phyloP scores from a whole-genome alignment of 495 filamentous ascomycete species.

The Podospora pseudopauciseta region DNA sequence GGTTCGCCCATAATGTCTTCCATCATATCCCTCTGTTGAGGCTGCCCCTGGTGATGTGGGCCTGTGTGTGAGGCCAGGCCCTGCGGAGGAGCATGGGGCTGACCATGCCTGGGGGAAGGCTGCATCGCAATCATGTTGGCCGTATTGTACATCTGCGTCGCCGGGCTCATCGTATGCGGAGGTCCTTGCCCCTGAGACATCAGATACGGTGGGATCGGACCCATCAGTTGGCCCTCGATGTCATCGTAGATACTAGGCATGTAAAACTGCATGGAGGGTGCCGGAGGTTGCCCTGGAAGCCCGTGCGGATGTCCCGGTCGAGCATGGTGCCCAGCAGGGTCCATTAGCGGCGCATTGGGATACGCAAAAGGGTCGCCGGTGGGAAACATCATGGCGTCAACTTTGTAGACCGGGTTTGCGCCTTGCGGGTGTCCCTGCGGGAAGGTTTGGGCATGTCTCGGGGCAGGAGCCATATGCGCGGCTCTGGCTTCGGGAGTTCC shows the following conservation, averaged over 20 bases:
- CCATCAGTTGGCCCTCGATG: constrained; percentile 47
- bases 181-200: constrained; percentile 33
- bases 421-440: constrained; percentile 31
- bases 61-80: constrained; percentile 22
- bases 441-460: constrained; percentile 21
- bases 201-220: constrained; percentile 45
- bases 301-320: constrained; percentile 22
- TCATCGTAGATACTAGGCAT: constrained; percentile 44
- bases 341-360: constrained; percentile 74
- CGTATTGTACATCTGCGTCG: constrained; percentile 37
- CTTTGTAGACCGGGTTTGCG: constrained; percentile 59
- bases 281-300: constrained; percentile 18
- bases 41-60: constrained; percentile 28
- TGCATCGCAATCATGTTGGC: constrained; percentile 24
- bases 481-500: constrained; percentile 27
- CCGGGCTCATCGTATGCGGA: constrained; percentile 36
- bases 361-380: constrained; percentile 88
- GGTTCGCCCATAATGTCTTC: constrained; percentile 39
- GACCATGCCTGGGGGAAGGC: constrained; percentile 17
- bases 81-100: constrained; percentile 12
- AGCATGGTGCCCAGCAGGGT: constrained; percentile 37
- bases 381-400: constrained; percentile 89
- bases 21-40: constrained; percentile 39
- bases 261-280: constrained; percentile 40
- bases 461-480: constrained; percentile 17